phyloP scores from a whole-genome alignment of 306 rosid genomes.

The Fragaria vesca region DNA sequence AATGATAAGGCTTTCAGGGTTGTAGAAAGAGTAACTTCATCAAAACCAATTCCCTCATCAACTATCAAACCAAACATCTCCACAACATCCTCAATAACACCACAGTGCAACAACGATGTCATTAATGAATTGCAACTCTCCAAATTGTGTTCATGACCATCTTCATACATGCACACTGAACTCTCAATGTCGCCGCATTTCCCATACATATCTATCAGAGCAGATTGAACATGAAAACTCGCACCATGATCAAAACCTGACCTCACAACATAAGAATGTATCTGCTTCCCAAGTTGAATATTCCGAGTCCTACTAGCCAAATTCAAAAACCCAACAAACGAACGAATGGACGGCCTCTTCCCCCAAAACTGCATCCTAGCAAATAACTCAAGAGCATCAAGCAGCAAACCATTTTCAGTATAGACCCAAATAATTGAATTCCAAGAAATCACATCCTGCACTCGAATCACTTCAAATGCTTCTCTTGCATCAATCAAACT shows the following conservation, averaged over 20 bases:
- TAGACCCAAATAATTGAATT: constrained; percentile 68
- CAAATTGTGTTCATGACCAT: constrained; percentile 40
- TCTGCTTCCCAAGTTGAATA: constrained; percentile 55
- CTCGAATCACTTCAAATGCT: constrained; percentile 51
- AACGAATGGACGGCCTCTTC: constrained; percentile 69
- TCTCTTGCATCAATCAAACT: constrained; percentile 51
- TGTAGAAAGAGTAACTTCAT: constrained; percentile 68
- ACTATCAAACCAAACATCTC: constrained; percentile 79
- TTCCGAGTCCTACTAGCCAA: constrained; percentile 52
- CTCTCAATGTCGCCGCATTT: constrained; percentile 66
- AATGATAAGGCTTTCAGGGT: constrained; percentile 63
- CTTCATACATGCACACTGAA: constrained; percentile 60
- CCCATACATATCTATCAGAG: constrained; percentile 82
- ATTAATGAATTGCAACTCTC: constrained; percentile 80
- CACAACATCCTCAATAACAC: constrained; percentile 54
- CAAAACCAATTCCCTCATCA: constrained; percentile 62
- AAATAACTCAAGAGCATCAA: constrained; percentile 50
- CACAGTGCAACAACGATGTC: constrained; percentile 71
- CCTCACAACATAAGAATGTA: constrained; percentile 58
- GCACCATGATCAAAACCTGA: constrained; percentile 48
- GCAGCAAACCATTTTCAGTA: constrained; percentile 36
- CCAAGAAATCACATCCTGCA: constrained; percentile 81
- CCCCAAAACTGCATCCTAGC: constrained; percentile 58
- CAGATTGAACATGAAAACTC: constrained; percentile 68
- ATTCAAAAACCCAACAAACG: constrained; percentile 56